phyloP scores from a whole-genome alignment of 352 stramenopile genomes.

The Globisporangium paroecandrum region DNA sequence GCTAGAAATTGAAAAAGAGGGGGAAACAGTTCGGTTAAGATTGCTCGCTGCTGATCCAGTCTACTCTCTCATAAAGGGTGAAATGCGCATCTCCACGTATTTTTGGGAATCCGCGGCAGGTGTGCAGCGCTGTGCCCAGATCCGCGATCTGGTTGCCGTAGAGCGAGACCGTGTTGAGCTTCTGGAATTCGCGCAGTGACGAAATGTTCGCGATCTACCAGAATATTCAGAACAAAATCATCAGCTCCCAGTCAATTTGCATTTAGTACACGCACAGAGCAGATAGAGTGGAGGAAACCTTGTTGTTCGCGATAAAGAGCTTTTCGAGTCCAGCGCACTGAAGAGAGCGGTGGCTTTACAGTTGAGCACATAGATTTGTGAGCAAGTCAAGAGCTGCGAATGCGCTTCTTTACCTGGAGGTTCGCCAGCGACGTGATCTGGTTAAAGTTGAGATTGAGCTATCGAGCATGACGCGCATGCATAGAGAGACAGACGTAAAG shows the following conservation, averaged over 20 bases:
- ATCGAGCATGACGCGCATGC: neutral
- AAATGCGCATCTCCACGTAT: constrained; percentile 15
- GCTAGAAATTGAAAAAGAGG: constrained; percentile 21
- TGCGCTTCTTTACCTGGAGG: constrained; percentile 32
- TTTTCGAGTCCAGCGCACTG: constrained; percentile 60
- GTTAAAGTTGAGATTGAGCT: constrained; percentile 78
- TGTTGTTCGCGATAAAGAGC: constrained; percentile 61
- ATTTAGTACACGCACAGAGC: neutral
- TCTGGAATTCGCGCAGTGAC: constrained; percentile 36
- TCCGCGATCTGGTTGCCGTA: constrained; percentile 56
- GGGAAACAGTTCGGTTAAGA: neutral
- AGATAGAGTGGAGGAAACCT: constrained; percentile 18
- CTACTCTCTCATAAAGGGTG: too few species aligned
- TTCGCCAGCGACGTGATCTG: constrained; percentile 43
- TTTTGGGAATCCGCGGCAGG: constrained; percentile 48
- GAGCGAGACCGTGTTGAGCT: constrained; percentile 57
- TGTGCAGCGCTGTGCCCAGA: constrained; percentile 44
- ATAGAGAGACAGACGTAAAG: neutral
- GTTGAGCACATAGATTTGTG: neutral
- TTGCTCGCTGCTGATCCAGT: neutral
- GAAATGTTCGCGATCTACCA: constrained; percentile 47
- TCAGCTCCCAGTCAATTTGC: neutral
- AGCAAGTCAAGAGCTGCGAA: neutral
- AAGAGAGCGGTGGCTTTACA: neutral
- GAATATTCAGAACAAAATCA: neutral